These are phyloP conservation scores for Diaporthe helianthi DNA, from an alignment of 2,329 filamentous ascomycete species.

Conservation along the genomic window DNA sequence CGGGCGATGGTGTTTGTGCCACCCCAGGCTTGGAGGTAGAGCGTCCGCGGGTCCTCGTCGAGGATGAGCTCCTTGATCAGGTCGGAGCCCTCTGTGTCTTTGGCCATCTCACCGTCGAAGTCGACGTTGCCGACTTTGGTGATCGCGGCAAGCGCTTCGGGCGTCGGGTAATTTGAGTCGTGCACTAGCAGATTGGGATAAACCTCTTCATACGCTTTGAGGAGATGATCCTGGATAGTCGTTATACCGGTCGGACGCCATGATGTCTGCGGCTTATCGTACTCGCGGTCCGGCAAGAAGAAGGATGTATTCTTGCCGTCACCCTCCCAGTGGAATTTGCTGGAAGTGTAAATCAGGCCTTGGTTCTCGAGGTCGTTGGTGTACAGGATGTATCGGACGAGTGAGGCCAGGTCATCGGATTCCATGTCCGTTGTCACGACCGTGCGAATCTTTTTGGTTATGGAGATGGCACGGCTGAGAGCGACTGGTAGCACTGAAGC, in stretches of 20 bases:
- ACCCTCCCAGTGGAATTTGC: constrained; percentile 37
- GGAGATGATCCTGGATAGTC: neutral
- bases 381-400: constrained; percentile 37
- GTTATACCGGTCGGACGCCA: neutral
- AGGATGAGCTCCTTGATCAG: neutral
- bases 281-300: constrained; percentile 19
- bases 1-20: neutral
- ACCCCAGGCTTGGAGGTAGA: neutral
- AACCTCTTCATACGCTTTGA: neutral
- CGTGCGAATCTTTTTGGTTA: neutral
- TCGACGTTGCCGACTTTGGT: neutral
- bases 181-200: neutral
- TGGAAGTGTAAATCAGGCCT: constrained; percentile 37
- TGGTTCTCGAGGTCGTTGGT: constrained; percentile 38
- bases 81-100: neutral
- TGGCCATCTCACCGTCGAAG: neutral
- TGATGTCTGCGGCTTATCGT: neutral
- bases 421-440: constrained; percentile 25
- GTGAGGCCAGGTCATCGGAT: constrained; percentile 15
- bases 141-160: neutral
- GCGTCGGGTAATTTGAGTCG: neutral
- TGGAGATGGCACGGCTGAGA: constrained; percentile 6
- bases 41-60: neutral
- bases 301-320: constrained; percentile 36
- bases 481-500: neutral